Percentiles rank a stretch among this genome's conserved stretches.
Conservation (phyloP, 345 rosid genomes). For the Rhizophora mangle region DNA sequence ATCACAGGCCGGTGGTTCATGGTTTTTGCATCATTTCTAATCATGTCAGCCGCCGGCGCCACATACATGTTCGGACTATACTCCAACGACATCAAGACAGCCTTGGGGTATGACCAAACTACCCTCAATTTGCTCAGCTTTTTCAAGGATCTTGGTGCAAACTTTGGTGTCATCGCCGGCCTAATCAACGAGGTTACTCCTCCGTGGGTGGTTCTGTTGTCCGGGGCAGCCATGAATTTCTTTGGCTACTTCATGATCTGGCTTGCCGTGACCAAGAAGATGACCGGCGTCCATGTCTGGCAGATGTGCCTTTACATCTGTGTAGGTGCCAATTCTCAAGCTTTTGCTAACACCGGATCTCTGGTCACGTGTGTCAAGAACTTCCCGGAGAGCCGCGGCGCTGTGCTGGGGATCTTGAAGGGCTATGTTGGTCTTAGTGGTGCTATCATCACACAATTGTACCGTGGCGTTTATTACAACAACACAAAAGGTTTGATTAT, state of each 20-base stretch:
- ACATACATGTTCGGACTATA: slow-evolving; percentile 61
- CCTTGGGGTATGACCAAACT: slow-evolving; percentile 55
- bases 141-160: slow-evolving; percentile 61
- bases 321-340: slow-evolving; percentile 57
- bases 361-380: slow-evolving; percentile 62
- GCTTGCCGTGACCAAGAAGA: slow-evolving; percentile 47
- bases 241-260: slow-evolving; percentile 71
- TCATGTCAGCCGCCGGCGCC: slow-evolving; percentile 62
- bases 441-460: slow-evolving; percentile 54
- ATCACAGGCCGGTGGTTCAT: slow-evolving; percentile 55
- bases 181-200: slow-evolving; percentile 63
- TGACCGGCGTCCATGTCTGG: slow-evolving; percentile 43
- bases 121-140: slow-evolving; percentile 57
- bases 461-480: slow-evolving; percentile 40
- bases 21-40: slow-evolving; percentile 51
- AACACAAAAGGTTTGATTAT: slow-evolving; percentile 43
- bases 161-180: slow-evolving; percentile 55
- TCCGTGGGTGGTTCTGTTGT: slow-evolving; percentile 59
- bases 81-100: slow-evolving; percentile 35
- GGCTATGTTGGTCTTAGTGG: slow-evolving; percentile 57
- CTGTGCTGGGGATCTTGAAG: slow-evolving; percentile 53
- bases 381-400: slow-evolving; percentile 60
- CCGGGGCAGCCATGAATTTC: slow-evolving; percentile 53
- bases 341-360: slow-evolving; percentile 58
- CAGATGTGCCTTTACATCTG: slow-evolving; percentile 65